These are phyloP conservation scores for Kalmusia sp. DNA, from an alignment of 2,329 filamentous ascomycete genomes.

Conservation along the genomic window DNA sequence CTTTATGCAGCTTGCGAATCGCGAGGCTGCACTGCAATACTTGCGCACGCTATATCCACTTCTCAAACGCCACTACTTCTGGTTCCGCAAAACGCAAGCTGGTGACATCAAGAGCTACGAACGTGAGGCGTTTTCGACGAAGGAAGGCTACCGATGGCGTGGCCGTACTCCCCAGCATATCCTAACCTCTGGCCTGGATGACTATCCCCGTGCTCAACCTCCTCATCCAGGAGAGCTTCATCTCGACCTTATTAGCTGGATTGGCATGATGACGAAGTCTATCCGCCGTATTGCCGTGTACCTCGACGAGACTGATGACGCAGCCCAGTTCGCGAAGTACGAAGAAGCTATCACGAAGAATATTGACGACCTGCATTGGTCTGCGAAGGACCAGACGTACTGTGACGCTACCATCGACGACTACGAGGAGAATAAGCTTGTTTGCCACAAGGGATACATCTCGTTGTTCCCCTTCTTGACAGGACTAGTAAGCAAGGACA, in stretches of 20 bases:
- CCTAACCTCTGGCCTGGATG: conserved; percentile 91
- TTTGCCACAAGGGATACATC: conserved; percentile 97
- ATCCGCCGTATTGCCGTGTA: conserved; percentile 79
- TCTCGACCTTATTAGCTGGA: conserved; percentile 93
- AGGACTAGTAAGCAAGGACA: conserved; percentile 77
- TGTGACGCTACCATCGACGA: conserved; percentile 96
- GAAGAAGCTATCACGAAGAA: conserved; percentile 82
- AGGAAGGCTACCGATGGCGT: conserved; percentile 94
- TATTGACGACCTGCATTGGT: conserved; percentile 94
- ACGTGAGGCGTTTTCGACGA: conserved; percentile 83
- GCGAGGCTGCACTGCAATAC: conserved; percentile 72
- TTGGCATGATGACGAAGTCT: conserved; percentile 94
- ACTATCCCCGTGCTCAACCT: conserved; percentile 92
- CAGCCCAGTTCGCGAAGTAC: conserved; percentile 72
- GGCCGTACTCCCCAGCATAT: conserved; percentile 87
- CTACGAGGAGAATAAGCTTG: conserved; percentile 86
- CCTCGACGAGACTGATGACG: conserved; percentile 79
- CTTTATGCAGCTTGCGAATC: conserved; percentile 71
- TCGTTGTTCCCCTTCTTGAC: conserved; percentile 91
- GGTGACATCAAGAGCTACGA: conserved; percentile 94
- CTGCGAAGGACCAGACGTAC: conserved; percentile 78
- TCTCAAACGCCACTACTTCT: conserved; percentile 87
- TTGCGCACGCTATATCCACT: conserved; percentile 83
- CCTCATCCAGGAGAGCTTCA: conserved; percentile 96
- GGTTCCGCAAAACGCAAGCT: conserved; percentile 91